Evolutionary conservation across 176 grass and related monocot genomes (phyloP), one percentile per base, ranked within the genome.

Genomic region (Oropetium thomaeum): DNA sequence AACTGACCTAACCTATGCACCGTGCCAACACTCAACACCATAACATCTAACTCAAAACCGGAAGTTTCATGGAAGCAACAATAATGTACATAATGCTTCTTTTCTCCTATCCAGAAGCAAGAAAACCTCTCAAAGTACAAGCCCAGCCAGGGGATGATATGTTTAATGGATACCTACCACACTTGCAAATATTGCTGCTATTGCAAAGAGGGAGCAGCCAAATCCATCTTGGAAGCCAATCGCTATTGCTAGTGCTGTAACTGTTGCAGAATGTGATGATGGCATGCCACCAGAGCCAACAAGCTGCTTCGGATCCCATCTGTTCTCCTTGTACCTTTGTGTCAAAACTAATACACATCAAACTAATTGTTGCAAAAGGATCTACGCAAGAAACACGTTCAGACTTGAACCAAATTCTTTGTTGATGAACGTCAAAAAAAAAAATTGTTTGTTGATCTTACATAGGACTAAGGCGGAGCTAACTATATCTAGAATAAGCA

Each of bases 281-380:
- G 93, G 93, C 93, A 96, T 96, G 73, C 93, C 93, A 25, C 93
- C 93, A 1, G 93, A 96, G 49, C 87, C 89, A 7, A 96, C 59
- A 58, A 96, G 89, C 80, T 69, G 86, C 79, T 96, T 96, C 23
- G 89, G 86, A 84, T 96, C 93, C 93, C 93, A 96, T 63, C 89
- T 86, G 11, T 96, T 89, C 71, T 96, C 93, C 81, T 92, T 96
- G 39, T 96, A 96, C 93, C 93, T 96, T 71, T 51, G 20, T 58
- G 69, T 81, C 10, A 81, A 26, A 86, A 73, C 7, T 23, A 77
- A 47, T 8, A 60, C 25, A 74, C 17, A 83, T 85, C 34, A 81
- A 65, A 71, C 27, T 81, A 41, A 20, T 13, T 59, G 47, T 27
- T 59, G 17, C 42, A 69, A 49, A 16, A 41, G 10, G 17, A 33